Evolutionary conservation across 805 yeast species (phyloP), one percentile per base, ranked within the genome.

Genomic region (Candida ovalis): DNA sequence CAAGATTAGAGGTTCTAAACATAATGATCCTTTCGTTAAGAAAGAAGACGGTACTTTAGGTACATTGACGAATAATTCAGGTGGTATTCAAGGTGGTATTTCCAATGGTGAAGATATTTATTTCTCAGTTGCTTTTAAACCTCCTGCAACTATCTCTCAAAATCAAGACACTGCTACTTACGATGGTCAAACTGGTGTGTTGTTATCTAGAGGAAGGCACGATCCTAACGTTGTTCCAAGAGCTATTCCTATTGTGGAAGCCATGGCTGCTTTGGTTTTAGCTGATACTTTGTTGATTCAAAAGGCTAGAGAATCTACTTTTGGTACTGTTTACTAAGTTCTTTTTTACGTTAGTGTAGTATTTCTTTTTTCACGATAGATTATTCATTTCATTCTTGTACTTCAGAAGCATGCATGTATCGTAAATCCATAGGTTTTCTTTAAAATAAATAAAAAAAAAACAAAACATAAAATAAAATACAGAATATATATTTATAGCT

Each of bases 201-300:
- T 94, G 51, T 96, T 94, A 45, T 97, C 99, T 32, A 84, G 92
- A 67, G 99, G 99, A 48, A 87, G 99, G 77, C 99, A 94, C 63
- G 99, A 94, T 67, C 99, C 99, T 30, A 88, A 91, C 62, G 99
- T 94, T 47, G 96, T 96, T 19, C 99, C 99, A 56, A 83, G 99
- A 69, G 99, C 99, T 36, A 89, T 94, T 52, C 98, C 99, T 45
- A 94, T 94, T 62, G 98, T 94, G 27, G 99, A 94, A 74, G 88
- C 98, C 37, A 92, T 94, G 98, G 81, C 98, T 43, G 94, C 97
- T n/a, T 75, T 94, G 56, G 97, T 89, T 1, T 70, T 92, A 54
- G 92, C 92, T 39, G 99, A 94, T 67, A 82, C 88, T 47, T 71
- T 86, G 48, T 70, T 94, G 71, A 77, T 91, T 42, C 99, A 92